Percentiles rank a stretch among this genome's conserved stretches.
Evolutionary conservation across 306 rosid genomes (phyloP).

Genomic region (Pachyrhizus erosus): DNA sequence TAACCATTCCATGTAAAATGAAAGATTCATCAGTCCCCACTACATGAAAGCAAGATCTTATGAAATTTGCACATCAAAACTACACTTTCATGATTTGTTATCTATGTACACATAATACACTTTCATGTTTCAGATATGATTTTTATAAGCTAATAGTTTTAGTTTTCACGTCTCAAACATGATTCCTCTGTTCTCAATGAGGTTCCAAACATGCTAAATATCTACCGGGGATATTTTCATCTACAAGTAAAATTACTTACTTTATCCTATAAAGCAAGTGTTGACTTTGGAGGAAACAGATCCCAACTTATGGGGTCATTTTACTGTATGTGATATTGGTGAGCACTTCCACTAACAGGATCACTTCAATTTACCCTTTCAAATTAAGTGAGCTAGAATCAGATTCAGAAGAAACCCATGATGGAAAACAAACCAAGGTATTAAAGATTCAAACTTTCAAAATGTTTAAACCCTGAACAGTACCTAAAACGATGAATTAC

Average conservation of each 20-base stretch:
- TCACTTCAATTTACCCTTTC: background rate
- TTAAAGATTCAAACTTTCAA: constrained; percentile 29
- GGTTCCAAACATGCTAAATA: no score
- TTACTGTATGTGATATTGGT: background rate
- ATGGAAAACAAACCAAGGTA: background rate
- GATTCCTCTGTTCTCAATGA: no score
- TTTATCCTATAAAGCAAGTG: background rate
- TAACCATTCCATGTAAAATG: background rate
- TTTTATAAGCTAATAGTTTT: no score
- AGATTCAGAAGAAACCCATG: constrained; percentile 33
- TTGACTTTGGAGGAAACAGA: background rate
- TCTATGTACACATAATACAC: background rate
- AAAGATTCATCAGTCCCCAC: constrained; percentile 28
- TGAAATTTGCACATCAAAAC: constrained; percentile 23
- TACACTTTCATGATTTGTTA: background rate
- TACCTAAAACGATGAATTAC: background rate
- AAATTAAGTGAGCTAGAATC: background rate
- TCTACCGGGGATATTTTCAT: background rate
- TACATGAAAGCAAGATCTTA: constrained; percentile 19
- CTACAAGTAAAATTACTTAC: background rate
- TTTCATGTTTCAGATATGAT: no score
- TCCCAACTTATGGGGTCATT: constrained; percentile 8
- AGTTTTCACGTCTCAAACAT: no score
- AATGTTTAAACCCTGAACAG: constrained; percentile 1
- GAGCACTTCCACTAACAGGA: constrained; percentile 21